phyloP scores from a whole-genome alignment of 805 yeast genomes.

The Wickerhamiella nectarea region DNA sequence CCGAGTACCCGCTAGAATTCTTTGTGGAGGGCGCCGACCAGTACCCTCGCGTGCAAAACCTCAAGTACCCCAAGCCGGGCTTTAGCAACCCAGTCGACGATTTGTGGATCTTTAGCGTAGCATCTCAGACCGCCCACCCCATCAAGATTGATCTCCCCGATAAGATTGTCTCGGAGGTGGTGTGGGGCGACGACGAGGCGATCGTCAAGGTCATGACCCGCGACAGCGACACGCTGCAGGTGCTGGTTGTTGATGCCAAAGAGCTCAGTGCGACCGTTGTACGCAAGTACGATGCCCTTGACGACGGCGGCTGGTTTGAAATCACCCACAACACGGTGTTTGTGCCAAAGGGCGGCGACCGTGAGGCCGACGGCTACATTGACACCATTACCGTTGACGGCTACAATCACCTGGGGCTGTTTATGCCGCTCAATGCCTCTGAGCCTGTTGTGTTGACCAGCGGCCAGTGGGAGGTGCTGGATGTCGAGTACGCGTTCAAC shows the following conservation, averaged over 20 bases:
- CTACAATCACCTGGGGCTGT: constrained; percentile 70
- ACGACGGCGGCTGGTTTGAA: constrained; percentile 63
- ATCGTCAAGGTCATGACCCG: constrained; percentile 50
- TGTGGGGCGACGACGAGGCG: constrained; percentile 47
- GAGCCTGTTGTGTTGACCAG: constrained; percentile 46
- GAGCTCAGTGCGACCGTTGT: constrained; percentile 24
- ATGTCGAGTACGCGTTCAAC: constrained; percentile 39
- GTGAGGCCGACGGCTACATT: constrained; percentile 56
- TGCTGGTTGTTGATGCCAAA: constrained; percentile 38
- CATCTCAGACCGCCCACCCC: constrained; percentile 18
- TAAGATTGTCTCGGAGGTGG: constrained; percentile 51
- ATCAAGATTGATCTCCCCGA: constrained; percentile 18
- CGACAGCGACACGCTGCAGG: constrained; percentile 49
- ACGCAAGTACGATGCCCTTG: constrained; percentile 34
- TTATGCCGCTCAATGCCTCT: constrained; percentile 49
- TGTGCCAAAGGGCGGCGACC: constrained; percentile 37
- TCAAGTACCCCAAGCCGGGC: constrained; percentile 82
- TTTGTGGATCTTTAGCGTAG: constrained; percentile 34
- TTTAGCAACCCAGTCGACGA: constrained; percentile 56
- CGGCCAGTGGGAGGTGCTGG: constrained; percentile 88
- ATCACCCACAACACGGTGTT: constrained; percentile 48
- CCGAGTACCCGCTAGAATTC: constrained; percentile 60
- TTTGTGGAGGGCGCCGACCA: constrained; percentile 31
- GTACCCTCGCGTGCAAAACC: constrained; percentile 46
- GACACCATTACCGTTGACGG: constrained; percentile 45